Percentiles rank a stretch among this genome's conserved stretches.
phyloP scores from a whole-genome alignment of 2,329 filamentous ascomycete genomes.

The Monosporascus cannonballus region DNA sequence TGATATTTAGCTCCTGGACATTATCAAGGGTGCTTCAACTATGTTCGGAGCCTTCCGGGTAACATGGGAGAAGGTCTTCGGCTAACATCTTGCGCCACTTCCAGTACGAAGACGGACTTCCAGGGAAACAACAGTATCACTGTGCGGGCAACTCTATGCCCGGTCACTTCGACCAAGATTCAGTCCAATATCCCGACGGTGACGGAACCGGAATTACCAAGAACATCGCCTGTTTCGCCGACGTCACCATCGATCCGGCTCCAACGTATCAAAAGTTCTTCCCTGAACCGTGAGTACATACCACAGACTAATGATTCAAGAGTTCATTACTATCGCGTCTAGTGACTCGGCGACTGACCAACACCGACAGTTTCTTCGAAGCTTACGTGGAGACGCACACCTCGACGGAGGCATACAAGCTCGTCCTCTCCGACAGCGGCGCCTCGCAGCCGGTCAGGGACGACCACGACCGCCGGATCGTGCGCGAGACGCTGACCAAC shows the following conservation, averaged over 20 bases:
- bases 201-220: conserved; percentile 15
- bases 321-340: no score
- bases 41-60: no score
- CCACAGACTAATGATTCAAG: neutral
- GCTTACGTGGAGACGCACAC: conserved; percentile 23
- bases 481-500: conserved; percentile 23
- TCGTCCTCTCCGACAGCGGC: conserved; percentile 27
- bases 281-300: conserved; percentile 2
- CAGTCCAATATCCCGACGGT: conserved; percentile 17
- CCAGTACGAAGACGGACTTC: conserved; percentile 25
- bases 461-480: conserved; percentile 27
- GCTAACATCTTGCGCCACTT: neutral
- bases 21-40: no score
- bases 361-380: conserved; percentile 19
- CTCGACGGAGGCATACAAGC: conserved; percentile 28
- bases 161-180: conserved; percentile 22
- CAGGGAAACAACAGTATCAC: conserved; percentile 27
- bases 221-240: conserved; percentile 26
- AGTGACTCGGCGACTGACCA: no score
- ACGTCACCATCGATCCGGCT: conserved; percentile 16
- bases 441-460: conserved; percentile 25
- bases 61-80: no score
- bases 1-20: neutral
- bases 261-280: conserved; percentile 25
- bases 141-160: conserved; percentile 28